Percentiles rank a stretch among this genome's conserved stretches.
Conservation (phyloP, 305 asterid species). For the Fraxinus ornus region DNA sequence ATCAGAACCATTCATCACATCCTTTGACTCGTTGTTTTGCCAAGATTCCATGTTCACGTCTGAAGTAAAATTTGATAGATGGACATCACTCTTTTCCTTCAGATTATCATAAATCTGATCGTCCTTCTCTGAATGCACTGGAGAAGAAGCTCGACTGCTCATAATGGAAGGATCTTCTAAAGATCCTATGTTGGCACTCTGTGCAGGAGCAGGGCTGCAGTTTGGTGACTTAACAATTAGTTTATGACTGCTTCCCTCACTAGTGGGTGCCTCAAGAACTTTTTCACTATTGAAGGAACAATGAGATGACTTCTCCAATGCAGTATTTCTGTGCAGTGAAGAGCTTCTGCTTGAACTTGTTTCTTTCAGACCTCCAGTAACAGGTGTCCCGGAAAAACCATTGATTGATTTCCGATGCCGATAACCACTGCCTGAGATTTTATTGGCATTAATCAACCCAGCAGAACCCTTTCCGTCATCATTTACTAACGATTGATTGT, state of each 20-base stretch:
- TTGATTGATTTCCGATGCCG: constrained; percentile 34
- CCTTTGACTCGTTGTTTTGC: constrained; percentile 46
- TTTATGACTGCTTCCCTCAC: constrained; percentile 49
- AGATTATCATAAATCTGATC: constrained; percentile 40
- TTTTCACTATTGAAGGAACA: constrained; percentile 38
- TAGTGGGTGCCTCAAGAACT: constrained; percentile 36
- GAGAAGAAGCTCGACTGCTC: constrained; percentile 59
- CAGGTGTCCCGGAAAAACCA: constrained; percentile 34
- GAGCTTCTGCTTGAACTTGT: constrained; percentile 38
- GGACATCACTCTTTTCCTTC: constrained; percentile 41
- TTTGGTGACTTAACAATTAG: constrained; percentile 59
- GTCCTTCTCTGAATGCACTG: constrained; percentile 42
- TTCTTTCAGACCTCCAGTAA: constrained; percentile 52
- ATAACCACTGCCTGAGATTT: constrained; percentile 34
- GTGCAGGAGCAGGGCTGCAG: constrained; percentile 50
- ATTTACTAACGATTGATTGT: constrained; percentile 38
- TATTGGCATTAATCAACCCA: constrained; percentile 37
- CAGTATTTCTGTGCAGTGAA: constrained; percentile 34
- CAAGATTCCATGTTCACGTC: constrained; percentile 38
- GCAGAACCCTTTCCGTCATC: constrained; percentile 48
- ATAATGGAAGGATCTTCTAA: constrained; percentile 44
- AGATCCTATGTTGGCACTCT: constrained; percentile 45
- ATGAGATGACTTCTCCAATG: constrained; percentile 45
- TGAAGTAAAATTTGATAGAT: constrained; percentile 28
- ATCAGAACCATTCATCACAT: constrained; percentile 41